Evolutionary conservation across 352 stramenopile genomes (phyloP).

Genomic region (Blastocystis sp.): DNA sequence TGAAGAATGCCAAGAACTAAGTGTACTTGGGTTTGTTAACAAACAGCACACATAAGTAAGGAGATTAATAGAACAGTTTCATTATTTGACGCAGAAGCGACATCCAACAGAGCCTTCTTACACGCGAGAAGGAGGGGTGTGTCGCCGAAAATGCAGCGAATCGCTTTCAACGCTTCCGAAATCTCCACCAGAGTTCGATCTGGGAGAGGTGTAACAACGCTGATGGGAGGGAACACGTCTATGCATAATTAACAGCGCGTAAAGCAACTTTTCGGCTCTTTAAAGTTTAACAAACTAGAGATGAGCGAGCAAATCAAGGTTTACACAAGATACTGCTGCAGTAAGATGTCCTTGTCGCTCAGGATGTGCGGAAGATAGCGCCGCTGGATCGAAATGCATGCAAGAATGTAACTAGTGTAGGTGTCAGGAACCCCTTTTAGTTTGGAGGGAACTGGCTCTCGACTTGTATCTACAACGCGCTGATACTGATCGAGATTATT

Average conservation of each 20-base stretch:
- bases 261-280: background rate
- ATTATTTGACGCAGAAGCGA: background rate
- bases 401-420: background rate
- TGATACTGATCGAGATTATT: conserved; percentile 7
- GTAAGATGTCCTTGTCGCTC: background rate
- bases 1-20: conserved; percentile 64
- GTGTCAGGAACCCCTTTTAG: background rate
- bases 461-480: background rate
- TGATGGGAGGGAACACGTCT: background rate
- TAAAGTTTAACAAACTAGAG: background rate
- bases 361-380: background rate
- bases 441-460: background rate
- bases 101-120: background rate
- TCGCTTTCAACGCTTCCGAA: background rate
- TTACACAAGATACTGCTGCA: background rate
- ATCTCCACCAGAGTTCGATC: background rate
- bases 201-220: background rate
- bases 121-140: background rate
- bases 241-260: background rate
- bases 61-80: background rate
- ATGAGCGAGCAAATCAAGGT: background rate
- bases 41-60: background rate
- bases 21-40: background rate
- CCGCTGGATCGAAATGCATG: background rate
- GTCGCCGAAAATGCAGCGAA: background rate